Percentiles rank a stretch among this genome's conserved stretches.
These are phyloP conservation scores for Symbiodinium natans DNA, from an alignment of 73 alveolate species.

Conservation along the genomic window DNA sequence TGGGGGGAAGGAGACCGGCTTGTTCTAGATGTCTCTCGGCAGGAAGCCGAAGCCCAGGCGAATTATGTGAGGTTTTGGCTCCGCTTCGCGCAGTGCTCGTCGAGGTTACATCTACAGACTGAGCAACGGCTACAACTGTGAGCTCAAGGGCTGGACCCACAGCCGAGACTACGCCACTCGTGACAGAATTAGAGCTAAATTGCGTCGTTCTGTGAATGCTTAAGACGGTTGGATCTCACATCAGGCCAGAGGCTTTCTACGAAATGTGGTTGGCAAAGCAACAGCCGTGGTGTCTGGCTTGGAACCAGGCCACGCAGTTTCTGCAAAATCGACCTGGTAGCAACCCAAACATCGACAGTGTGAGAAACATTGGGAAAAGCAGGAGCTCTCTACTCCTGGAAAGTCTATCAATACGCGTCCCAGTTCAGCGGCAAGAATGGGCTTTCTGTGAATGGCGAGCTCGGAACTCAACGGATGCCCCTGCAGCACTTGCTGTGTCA, in stretches of 20 bases:
- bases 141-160: constrained; percentile 27
- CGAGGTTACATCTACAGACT: not conserved
- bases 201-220: not conserved
- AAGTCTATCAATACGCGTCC: not conserved
- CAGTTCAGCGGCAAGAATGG: not conserved
- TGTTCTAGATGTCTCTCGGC: no score
- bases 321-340: not conserved
- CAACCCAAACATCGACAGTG: no score
- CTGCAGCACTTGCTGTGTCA: not conserved
- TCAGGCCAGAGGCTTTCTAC: constrained; percentile 2
- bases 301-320: not conserved
- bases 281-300: constrained; percentile 1
- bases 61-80: no score
- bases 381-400: constrained; percentile 17
- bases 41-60: no score
- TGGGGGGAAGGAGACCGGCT: no score
- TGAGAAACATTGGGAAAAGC: not conserved
- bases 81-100: no score
- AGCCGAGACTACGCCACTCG: not conserved
- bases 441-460: constrained; percentile 16
- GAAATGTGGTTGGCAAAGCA: constrained; percentile 11
- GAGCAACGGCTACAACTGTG: constrained; percentile 26
- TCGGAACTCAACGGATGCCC: not conserved
- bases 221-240: not conserved
- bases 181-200: not conserved